Percentiles rank a stretch among this genome's conserved stretches.
These are phyloP conservation scores for Saccharomyces hybrid DNA, from an alignment of 1,139 yeast genomes.

Conservation along the genomic window DNA sequence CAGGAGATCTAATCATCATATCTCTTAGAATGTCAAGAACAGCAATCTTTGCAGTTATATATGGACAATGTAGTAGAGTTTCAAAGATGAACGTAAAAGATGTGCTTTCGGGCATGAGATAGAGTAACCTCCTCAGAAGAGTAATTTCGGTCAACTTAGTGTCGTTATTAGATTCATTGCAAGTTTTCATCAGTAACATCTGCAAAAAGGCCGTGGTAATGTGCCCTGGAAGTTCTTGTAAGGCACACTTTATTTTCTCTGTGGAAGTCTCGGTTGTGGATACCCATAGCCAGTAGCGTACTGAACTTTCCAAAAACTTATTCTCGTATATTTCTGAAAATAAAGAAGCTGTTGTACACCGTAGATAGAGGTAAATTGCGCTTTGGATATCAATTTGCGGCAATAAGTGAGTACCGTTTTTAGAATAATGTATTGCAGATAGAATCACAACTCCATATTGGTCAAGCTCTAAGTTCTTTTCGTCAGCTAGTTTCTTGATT, in stretches of 20 bases:
- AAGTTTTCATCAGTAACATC: constrained; percentile 36
- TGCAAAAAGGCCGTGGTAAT: constrained; percentile 41
- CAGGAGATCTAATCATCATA: constrained; percentile 37
- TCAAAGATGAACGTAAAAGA: constrained; percentile 59
- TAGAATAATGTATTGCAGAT: constrained; percentile 26
- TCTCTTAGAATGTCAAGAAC: constrained; percentile 63
- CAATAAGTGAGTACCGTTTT: constrained; percentile 11
- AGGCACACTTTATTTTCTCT: constrained; percentile 24
- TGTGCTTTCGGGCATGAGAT: constrained; percentile 47
- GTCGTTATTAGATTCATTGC: constrained; percentile 28
- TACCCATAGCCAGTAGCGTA: constrained; percentile 40
- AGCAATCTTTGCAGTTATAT: constrained; percentile 49
- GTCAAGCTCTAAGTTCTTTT: constrained; percentile 29
- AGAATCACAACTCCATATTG: constrained; percentile 31
- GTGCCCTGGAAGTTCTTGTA: constrained; percentile 24
- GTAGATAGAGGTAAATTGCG: constrained; percentile 29
- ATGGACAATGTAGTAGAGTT: constrained; percentile 64
- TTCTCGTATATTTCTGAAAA: constrained; percentile 22
- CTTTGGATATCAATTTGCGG: constrained; percentile 19
- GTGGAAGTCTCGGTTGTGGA: constrained; percentile 32
- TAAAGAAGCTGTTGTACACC: constrained; percentile 35
- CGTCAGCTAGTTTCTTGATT: constrained; percentile 22
- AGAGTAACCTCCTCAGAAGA: constrained; percentile 48
- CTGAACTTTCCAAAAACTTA: constrained; percentile 35
- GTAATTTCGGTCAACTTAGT: constrained; percentile 35